phyloP scores from a whole-genome alignment of 129 eudicot genomes.

The Artemisia argyi region DNA sequence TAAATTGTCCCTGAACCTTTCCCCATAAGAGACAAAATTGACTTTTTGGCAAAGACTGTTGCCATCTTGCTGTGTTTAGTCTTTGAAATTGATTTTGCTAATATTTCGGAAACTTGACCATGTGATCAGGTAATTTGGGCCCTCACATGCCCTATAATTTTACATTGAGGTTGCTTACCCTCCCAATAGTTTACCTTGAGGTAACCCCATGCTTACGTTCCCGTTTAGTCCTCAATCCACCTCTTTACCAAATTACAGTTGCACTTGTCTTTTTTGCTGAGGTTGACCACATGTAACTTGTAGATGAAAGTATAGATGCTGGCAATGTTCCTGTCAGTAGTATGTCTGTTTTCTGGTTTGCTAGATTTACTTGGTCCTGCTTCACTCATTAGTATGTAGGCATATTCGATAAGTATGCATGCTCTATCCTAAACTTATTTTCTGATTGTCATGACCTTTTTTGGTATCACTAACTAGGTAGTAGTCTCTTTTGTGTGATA shows the following conservation, averaged over 20 bases:
- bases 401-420: neutral
- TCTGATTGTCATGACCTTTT: neutral
- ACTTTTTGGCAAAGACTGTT: neutral
- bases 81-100: too few relatives aligned
- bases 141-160: neutral
- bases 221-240: constrained; percentile 7
- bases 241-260: constrained; percentile 9
- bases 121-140: neutral
- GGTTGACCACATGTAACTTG: neutral
- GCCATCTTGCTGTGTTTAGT: too few relatives aligned
- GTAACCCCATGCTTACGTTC: neutral
- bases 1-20: constrained; percentile 11
- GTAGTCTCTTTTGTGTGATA: neutral
- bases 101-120: neutral
- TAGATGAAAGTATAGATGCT: too few relatives aligned
- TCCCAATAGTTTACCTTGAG: constrained; percentile 16
- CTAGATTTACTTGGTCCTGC: neutral
- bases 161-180: constrained; percentile 10
- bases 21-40: neutral
- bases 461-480: neutral
- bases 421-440: neutral
- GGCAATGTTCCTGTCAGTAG: too few relatives aligned
- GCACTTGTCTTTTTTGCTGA: constrained; percentile 1
- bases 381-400: neutral
- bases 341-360: neutral